Evolutionary conservation across 139 green algal species (phyloP).

Genomic region (Chlorella sp.): DNA sequence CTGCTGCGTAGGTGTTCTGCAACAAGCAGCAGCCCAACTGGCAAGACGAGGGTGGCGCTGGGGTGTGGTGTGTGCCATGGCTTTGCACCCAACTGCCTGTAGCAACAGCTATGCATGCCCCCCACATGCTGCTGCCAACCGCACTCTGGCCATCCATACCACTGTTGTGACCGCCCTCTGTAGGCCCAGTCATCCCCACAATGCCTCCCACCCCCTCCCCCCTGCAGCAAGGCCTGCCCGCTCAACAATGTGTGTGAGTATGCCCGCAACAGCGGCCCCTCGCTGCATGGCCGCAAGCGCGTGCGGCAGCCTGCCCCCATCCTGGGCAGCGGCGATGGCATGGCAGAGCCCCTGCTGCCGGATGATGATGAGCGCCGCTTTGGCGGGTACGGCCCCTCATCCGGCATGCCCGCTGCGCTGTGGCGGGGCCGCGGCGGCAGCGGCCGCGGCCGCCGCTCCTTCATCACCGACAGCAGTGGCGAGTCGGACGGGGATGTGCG

Average conservation of each 20-base stretch:
- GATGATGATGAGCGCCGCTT: slow-evolving; percentile 7
- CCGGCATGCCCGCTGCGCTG: too few relatives aligned
- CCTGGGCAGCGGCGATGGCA: not conserved
- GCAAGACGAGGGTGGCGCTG: not conserved
- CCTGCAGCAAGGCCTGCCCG: slow-evolving; percentile 86
- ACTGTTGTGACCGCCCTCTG: too few relatives aligned
- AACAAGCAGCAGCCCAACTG: slow-evolving; percentile 39
- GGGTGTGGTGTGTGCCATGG: too few relatives aligned
- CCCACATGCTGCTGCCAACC: too few relatives aligned
- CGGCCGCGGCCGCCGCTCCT: not conserved
- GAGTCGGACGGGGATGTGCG: not conserved
- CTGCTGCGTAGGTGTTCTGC: slow-evolving; percentile 13
- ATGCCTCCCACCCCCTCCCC: not conserved
- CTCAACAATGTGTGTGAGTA: slow-evolving; percentile 74
- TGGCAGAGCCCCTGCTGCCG: not conserved
- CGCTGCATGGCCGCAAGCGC: slow-evolving; percentile 41
- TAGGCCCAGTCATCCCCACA: too few relatives aligned
- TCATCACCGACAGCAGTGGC: too few relatives aligned
- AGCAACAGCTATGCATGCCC: too few relatives aligned
- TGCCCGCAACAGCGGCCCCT: slow-evolving; percentile 51
- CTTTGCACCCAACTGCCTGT: too few relatives aligned
- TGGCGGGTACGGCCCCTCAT: not conserved
- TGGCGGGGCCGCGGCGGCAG: not conserved
- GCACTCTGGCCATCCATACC: too few relatives aligned
- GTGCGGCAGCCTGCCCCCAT: not conserved